Percentiles rank a stretch among this genome's conserved stretches.
These are phyloP conservation scores for Trichosporon sp. DNA, from an alignment of 1,284 basidiomycete genomes.

Conservation along the genomic window DNA sequence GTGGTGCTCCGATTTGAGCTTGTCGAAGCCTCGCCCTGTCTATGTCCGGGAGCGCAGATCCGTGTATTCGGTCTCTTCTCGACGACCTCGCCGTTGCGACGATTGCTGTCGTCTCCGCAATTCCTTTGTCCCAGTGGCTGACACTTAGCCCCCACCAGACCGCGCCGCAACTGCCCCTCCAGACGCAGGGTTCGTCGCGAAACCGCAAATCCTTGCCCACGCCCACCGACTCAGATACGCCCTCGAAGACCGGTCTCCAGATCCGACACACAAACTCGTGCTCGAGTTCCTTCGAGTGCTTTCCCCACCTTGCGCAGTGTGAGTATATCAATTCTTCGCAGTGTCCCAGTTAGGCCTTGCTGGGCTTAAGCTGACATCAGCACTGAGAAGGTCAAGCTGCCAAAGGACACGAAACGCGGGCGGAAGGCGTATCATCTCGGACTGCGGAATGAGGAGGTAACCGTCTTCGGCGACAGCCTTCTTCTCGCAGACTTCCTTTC, in stretches of 20 bases:
- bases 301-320: background rate
- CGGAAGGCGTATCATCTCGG: background rate
- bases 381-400: background rate
- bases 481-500: background rate
- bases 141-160: background rate
- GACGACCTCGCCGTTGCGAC: too few relatives aligned
- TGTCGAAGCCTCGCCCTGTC: too few relatives aligned
- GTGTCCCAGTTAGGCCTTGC: background rate
- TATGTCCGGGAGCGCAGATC: too few relatives aligned
- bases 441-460: background rate
- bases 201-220: background rate
- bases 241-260: background rate
- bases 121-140: too few relatives aligned
- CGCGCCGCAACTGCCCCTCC: background rate
- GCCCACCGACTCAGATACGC: background rate
- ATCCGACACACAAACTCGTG: background rate
- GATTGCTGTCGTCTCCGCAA: too few relatives aligned
- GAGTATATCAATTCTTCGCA: background rate
- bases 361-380: background rate
- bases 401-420: background rate
- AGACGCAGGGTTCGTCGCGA: background rate
- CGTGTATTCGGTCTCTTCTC: too few relatives aligned
- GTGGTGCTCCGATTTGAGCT: too few relatives aligned
- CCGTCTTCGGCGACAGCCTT: background rate
- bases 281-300: background rate